phyloP scores from a whole-genome alignment of 441 rosid species.

The Pelargonium fulgidum region DNA sequence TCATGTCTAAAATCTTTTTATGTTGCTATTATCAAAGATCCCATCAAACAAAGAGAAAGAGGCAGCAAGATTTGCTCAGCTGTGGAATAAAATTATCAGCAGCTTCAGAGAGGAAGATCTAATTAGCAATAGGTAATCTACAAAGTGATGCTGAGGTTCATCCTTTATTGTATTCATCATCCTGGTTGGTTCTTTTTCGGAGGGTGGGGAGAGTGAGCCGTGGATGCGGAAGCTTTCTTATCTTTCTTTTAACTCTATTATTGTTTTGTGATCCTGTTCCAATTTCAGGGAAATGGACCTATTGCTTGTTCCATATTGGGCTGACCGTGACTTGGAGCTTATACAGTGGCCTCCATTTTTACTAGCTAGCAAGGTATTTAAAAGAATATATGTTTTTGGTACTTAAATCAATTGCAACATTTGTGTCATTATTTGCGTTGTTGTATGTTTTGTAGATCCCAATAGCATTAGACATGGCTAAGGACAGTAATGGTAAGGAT shows the following conservation, averaged over 20 bases:
- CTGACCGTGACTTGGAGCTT: conserved; percentile 82
- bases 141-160: conserved; percentile 10
- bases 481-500: conserved; percentile 90
- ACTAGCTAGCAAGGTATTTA: conserved; percentile 93
- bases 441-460: conserved; percentile 57
- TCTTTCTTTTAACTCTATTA: conserved; percentile 9
- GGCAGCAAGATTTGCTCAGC: conserved; percentile 94
- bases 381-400: not conserved
- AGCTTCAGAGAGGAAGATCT: conserved; percentile 98
- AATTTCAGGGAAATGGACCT: conserved; percentile 83
- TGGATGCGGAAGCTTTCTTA: conserved; percentile 1
- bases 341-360: conserved; percentile 99
- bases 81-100: conserved; percentile 94
- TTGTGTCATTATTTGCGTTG: conserved; percentile 19
- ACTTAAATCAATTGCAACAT: conserved; percentile 5
- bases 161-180: conserved; percentile 9
- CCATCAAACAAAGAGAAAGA: conserved; percentile 63
- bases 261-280: conserved; percentile 19
- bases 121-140: conserved; percentile 59
- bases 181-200: conserved; percentile 3
- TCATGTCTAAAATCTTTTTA: conserved; percentile 13
- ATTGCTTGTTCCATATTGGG: conserved; percentile 99
- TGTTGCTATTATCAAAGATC: conserved; percentile 37
- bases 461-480: conserved; percentile 98
- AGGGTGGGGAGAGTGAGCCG: not conserved